Percentiles rank a stretch among this genome's conserved stretches.
phyloP scores from a whole-genome alignment of 495 filamentous ascomycete genomes.

The Penicillium lividum region DNA sequence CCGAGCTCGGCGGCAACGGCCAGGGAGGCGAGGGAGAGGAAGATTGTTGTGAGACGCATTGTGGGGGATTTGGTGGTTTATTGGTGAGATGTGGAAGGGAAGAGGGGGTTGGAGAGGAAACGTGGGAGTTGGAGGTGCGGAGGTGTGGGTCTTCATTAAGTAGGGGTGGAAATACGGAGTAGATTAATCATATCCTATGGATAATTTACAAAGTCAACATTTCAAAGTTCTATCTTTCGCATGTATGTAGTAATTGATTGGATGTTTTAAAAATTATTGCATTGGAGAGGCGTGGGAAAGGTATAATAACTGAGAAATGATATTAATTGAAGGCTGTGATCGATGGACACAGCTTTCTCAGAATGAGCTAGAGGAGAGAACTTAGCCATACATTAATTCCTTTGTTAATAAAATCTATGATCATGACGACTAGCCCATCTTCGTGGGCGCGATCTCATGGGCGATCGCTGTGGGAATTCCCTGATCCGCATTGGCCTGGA shows the following conservation, averaged over 20 bases:
- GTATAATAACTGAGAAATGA: no score
- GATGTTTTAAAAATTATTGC: no score
- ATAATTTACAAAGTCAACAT: no score
- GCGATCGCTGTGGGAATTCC: constrained; percentile 16
- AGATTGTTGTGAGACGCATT: constrained; percentile 41
- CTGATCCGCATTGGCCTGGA: constrained; percentile 32
- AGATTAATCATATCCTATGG: no score
- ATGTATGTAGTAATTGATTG: no score
- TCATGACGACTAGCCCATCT: neutral
- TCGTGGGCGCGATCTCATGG: neutral
- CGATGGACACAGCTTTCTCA: no score
- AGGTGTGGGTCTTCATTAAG: constrained; percentile 10
- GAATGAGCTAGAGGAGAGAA: no score
- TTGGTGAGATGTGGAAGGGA: neutral
- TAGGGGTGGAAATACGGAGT: neutral
- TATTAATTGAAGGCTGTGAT: no score
- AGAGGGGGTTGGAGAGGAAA: constrained; percentile 2
- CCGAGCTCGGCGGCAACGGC: constrained; percentile 56
- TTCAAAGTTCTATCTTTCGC: no score
- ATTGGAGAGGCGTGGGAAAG: no score
- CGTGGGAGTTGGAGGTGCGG: constrained; percentile 12
- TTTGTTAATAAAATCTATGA: neutral
- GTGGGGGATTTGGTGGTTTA: constrained; percentile 5
- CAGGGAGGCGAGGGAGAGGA: constrained; percentile 56
- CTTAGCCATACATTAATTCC: no score